Evolutionary conservation across 1,139 yeast genomes (phyloP), one percentile per base, ranked within the genome.

Genomic region (Kodamaea anthophila): DNA sequence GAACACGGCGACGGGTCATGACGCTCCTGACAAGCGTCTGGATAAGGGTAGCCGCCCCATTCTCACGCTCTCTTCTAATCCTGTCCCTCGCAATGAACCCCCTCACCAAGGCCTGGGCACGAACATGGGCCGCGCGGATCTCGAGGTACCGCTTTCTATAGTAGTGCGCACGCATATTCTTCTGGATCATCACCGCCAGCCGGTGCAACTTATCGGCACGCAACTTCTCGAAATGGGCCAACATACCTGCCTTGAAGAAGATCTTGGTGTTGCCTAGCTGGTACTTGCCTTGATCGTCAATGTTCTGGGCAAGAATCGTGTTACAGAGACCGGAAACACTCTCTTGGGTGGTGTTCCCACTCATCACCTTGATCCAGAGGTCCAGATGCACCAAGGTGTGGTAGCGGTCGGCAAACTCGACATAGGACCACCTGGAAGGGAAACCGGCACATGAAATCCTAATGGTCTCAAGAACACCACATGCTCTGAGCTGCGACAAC

Each of bases 401-500:
- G 55, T 87, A 91, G 47, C 96, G 75, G 40, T 79, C 77, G 23
- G 91, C 95, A 64, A 91, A 91, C 51, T 91, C 98, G 33, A 81
- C 88, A 52, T 86, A 91, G 1, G 95, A 74, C 93, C 96, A 87
- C 51, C 97, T 72, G 0, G 96, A 82, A 18, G 98, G 98, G 70
- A 87, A 91, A 21, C 98, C 98, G 29, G 96, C 97, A 60, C 96
- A 88, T 7, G 97, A 88, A 31, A 91, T 91, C 47, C 95, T 70
- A 50, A 91, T 91, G 2, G 98, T 91, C 58, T 93, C 98, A 44
- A 91, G 68, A 30, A 91, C 98, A 77, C 98, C 98, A 69, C 98
- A 91, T 10, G 98, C 98, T 51, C 98, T 77, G 42, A 91, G 70
- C 58, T 91, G 98, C 5, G 94, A 81, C 40, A 91, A 68, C 26